A percentile compares a stretch with the other conserved stretches of the same genome.
Conservation (phyloP, 768 basidiomycete species). For the Kwoniella sp. region DNA sequence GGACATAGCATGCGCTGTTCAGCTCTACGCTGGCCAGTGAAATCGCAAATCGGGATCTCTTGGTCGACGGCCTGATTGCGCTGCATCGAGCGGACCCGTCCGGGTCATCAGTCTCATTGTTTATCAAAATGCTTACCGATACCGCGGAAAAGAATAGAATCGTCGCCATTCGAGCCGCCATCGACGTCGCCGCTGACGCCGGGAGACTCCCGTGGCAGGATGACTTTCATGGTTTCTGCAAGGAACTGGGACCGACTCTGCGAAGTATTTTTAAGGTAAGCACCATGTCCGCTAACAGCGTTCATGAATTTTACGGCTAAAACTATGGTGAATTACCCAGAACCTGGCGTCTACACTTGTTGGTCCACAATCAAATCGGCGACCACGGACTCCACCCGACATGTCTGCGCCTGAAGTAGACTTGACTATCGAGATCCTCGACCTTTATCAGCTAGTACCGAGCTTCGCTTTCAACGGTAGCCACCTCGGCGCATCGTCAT, state of each 20-base stretch:
- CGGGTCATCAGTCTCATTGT: constrained; percentile 61
- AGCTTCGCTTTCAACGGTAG: constrained; percentile 12
- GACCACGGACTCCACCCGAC: constrained; percentile 4
- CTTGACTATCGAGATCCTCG: constrained; percentile 19
- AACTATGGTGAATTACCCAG: background rate
- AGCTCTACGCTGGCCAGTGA: constrained; percentile 67
- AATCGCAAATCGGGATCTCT: constrained; percentile 69
- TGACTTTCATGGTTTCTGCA: constrained; percentile 2
- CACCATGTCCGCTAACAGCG: background rate
- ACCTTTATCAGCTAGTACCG: constrained; percentile 23
- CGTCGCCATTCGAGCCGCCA: constrained; percentile 66
- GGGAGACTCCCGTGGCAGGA: constrained; percentile 33
- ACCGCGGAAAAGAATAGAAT: constrained; percentile 77
- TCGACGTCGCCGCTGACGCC: constrained; percentile 67
- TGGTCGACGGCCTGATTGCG: constrained; percentile 68
- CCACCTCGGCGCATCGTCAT: background rate
- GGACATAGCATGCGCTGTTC: constrained; percentile 30
- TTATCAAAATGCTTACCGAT: constrained; percentile 64
- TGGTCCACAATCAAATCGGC: background rate
- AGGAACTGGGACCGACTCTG: constrained; percentile 8
- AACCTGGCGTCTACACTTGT: background rate
- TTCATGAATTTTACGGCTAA: background rate
- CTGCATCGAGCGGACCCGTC: constrained; percentile 67
- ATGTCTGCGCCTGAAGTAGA: constrained; percentile 19
- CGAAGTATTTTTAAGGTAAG: constrained; percentile 30